phyloP scores from a whole-genome alignment of 2,329 filamentous ascomycete genomes.

The Cryphonectria parasitica region DNA sequence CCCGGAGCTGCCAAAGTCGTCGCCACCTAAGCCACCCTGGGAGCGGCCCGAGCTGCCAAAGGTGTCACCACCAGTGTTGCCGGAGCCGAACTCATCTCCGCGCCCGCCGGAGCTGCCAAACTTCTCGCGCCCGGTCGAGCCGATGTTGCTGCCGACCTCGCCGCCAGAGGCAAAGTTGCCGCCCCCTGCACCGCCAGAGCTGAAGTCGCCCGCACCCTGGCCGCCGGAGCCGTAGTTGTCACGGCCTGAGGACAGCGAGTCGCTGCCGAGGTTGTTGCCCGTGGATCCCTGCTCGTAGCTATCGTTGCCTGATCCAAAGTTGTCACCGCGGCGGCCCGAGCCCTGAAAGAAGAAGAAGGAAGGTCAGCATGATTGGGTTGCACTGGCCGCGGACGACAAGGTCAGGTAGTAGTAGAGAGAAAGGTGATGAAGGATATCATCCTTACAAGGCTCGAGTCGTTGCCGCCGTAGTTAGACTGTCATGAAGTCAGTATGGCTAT shows the following conservation, averaged over 20 bases:
- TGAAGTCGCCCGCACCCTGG: conserved; percentile 28
- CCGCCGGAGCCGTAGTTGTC: conserved; percentile 14
- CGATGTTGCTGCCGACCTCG: conserved; percentile 17
- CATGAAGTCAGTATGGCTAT: conserved; percentile 31
- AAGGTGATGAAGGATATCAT: not conserved
- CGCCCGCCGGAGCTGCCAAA: conserved; percentile 20
- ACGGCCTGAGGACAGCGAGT: conserved; percentile 30
- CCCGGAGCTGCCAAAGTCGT: conserved; percentile 23
- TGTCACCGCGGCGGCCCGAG: conserved; percentile 30
- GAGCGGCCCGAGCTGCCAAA: conserved; percentile 26
- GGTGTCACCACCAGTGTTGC: conserved; percentile 2
- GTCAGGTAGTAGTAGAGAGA: not conserved
- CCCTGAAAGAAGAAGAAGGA: conserved; percentile 22
- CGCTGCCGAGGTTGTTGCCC: conserved; percentile 31
- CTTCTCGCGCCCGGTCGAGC: conserved; percentile 14
- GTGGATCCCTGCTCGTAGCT: conserved; percentile 35
- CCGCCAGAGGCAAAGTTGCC: conserved; percentile 22
- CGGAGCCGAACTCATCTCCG: conserved; percentile 7
- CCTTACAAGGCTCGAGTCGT: conserved; percentile 30
- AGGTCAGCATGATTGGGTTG: not conserved
- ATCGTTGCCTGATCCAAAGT: conserved; percentile 34
- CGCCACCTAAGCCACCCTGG: conserved; percentile 13
- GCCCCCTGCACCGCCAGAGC: conserved; percentile 24
- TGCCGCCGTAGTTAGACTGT: conserved; percentile 34
- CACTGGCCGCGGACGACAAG: not conserved